phyloP scores from a whole-genome alignment of 2,329 filamentous ascomycete genomes.

The Neoscytalidium dimidiatum region DNA sequence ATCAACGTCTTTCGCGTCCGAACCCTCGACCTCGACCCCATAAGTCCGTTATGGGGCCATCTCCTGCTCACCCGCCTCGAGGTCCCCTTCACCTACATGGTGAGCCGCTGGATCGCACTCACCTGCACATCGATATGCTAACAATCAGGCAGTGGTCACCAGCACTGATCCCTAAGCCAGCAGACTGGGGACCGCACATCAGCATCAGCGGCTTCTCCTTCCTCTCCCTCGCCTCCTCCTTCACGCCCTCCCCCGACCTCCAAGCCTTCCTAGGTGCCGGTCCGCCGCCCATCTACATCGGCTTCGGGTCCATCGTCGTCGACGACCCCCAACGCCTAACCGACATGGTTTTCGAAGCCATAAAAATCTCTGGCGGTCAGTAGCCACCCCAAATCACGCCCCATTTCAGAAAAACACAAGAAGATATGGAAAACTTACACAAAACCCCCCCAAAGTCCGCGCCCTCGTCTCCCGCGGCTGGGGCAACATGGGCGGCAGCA shows the following conservation, averaged over 20 bases:
- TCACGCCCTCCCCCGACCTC: slow-evolving; percentile 61
- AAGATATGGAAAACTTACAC: no score
- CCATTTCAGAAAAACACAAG: slow-evolving; percentile 41
- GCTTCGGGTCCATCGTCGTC: slow-evolving; percentile 75
- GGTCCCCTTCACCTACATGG: no score
- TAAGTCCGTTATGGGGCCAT: slow-evolving; percentile 76
- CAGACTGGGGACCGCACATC: slow-evolving; percentile 70
- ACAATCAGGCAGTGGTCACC: no score
- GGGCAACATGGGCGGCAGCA: slow-evolving; percentile 63
- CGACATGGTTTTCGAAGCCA: slow-evolving; percentile 69
- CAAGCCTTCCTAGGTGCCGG: slow-evolving; percentile 37
- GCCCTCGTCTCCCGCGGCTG: slow-evolving; percentile 75
- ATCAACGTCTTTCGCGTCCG: slow-evolving; percentile 73
- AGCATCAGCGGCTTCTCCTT: slow-evolving; percentile 80
- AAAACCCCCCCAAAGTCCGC: no score
- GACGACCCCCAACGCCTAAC: slow-evolving; percentile 71
- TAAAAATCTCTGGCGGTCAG: slow-evolving; percentile 32
- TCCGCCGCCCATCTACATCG: slow-evolving; percentile 69
- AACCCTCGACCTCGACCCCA: slow-evolving; percentile 69
- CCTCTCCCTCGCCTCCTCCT: slow-evolving; percentile 65
- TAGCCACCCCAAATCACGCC: background rate
- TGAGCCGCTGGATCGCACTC: no score
- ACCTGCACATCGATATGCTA: no score
- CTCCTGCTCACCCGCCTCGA: slow-evolving; percentile 71
- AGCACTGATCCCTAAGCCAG: slow-evolving; percentile 65